Base-by-base conservation (phyloP, 148 eudicot genomes). In the Drosera capensis region DNA sequence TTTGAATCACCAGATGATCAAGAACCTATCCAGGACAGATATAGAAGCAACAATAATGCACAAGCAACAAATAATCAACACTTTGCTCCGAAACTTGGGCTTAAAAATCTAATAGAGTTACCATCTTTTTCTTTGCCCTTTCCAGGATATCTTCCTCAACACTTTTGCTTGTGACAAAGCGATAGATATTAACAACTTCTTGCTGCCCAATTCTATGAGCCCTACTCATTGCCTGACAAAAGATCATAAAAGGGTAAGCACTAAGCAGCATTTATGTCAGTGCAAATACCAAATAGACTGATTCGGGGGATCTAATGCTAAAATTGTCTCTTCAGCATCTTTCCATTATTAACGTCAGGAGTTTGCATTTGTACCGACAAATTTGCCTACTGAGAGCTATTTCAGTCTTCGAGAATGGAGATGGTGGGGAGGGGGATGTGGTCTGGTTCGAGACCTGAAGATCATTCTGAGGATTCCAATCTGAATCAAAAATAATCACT, bases 131-230 rank as follows among this genome's bases (percentile, higher is more conserved):
- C 70, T 92, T 92, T 19, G 99, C 99, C 49, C 99, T 78, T 54
- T 92, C 99, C 72, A 92, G 66, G 34, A 92, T 92, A 71, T 92
- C 99, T 66, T 92, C 99, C 79, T 92, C 99, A 41, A 92, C 95
- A 49, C 99, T 92, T 64, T 85, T 92, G 63, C 99, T 81, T 22
- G 99, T 92, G 50, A 92, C 99, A 68, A 92, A 92, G 37, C 99
- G 75, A 51, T 92, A 92, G 44, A 92, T 92, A 59, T 92, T 92
- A 54, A 92, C 99, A 45, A 85, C 99, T n/a, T 92, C 99, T 63
- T 85, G 99, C 73, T 90, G 99, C 48, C 99, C 99, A 53, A 92
- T 92, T 66, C 99, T 78, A 69, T 92, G 99, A 56, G 99, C 99
- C 70, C 99, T 77, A 65, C 95, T 90, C 99, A 90, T 85, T 40